These are phyloP conservation scores for Phytophthora sp. DNA, from an alignment of 352 stramenopile genomes.

Conservation along the genomic window DNA sequence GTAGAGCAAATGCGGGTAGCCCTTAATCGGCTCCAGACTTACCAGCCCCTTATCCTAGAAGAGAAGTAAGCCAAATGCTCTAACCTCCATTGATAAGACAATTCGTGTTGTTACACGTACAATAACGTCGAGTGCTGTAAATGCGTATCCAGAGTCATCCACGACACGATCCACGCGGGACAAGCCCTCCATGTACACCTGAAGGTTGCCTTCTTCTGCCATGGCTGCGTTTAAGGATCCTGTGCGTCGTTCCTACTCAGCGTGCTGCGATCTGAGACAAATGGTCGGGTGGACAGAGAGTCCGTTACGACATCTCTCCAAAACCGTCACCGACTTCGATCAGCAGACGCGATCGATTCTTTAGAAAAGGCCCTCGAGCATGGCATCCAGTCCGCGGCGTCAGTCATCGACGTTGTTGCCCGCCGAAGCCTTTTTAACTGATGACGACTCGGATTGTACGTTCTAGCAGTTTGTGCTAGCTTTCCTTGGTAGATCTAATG, in stretches of 20 bases:
- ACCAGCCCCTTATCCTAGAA: conserved; percentile 57
- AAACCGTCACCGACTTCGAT: conserved; percentile 26
- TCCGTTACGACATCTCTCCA: too few species aligned
- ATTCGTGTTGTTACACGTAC: conserved; percentile 21
- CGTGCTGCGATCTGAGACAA: too few species aligned
- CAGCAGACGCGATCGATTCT: conserved; percentile 11
- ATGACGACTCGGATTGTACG: conserved; percentile 60
- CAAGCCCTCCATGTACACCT: conserved; percentile 69
- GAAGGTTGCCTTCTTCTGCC: conserved; percentile 37
- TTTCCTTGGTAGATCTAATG: neutral
- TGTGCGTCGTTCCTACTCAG: neutral
- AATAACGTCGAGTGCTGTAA: conserved; percentile 72
- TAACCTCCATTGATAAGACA: neutral
- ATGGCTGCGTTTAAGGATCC: conserved; percentile 6
- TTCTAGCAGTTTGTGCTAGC: neutral
- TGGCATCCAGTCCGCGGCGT: conserved; percentile 8
- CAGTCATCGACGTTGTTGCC: conserved; percentile 31
- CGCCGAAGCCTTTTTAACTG: conserved; percentile 43
- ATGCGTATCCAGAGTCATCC: conserved; percentile 80
- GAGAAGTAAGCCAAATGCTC: neutral
- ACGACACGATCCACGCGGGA: conserved; percentile 76
- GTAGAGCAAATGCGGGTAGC: conserved; percentile 73
- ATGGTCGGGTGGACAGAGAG: too few species aligned
- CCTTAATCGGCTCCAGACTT: conserved; percentile 59
- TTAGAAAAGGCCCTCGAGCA: neutral